Evolutionary conservation across 495 filamentous ascomycete genomes (phyloP).

Genomic region (Rusavskia elegans): DNA sequence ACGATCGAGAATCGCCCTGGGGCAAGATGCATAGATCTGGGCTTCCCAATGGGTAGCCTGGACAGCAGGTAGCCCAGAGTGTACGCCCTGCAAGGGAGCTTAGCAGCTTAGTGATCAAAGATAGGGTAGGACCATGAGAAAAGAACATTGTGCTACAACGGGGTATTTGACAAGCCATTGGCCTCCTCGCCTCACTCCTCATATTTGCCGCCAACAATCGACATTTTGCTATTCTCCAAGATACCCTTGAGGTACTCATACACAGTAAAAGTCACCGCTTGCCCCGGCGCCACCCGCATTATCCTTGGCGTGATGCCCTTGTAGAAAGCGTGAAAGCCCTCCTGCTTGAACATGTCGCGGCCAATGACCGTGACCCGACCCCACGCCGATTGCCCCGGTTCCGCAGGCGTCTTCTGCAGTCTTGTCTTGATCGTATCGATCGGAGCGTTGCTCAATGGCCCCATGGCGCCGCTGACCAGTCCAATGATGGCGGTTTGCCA

Average conservation of each 20-base stretch:
- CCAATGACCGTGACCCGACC: slow-evolving; percentile 63
- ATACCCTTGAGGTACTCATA: slow-evolving; percentile 83
- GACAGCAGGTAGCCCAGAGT: no score
- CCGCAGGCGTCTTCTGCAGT: slow-evolving; percentile 75
- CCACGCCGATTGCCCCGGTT: slow-evolving; percentile 64
- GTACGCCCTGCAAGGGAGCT: no score
- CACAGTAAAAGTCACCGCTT: slow-evolving; percentile 96
- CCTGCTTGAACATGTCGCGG: slow-evolving; percentile 90
- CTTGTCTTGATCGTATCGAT: slow-evolving; percentile 99
- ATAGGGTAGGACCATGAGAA: background rate
- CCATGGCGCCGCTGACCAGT: slow-evolving; percentile 84
- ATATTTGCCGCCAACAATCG: slow-evolving; percentile 50
- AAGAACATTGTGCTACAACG: background rate
- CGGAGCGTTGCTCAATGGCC: slow-evolving; percentile 86
- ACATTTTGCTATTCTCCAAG: slow-evolving; percentile 55
- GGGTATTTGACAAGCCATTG: background rate
- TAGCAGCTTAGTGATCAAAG: background rate
- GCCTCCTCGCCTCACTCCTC: slow-evolving; percentile 42
- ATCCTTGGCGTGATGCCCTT: slow-evolving; percentile 96
- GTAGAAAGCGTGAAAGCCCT: slow-evolving; percentile 89
- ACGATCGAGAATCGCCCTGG: no score
- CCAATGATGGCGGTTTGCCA: slow-evolving; percentile 89
- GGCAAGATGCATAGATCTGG: no score
- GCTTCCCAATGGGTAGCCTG: no score
- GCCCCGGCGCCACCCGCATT: slow-evolving; percentile 93